These are phyloP conservation scores for Hymenoscyphus salicellus DNA, from an alignment of 2,329 filamentous ascomycete species.

Conservation along the genomic window DNA sequence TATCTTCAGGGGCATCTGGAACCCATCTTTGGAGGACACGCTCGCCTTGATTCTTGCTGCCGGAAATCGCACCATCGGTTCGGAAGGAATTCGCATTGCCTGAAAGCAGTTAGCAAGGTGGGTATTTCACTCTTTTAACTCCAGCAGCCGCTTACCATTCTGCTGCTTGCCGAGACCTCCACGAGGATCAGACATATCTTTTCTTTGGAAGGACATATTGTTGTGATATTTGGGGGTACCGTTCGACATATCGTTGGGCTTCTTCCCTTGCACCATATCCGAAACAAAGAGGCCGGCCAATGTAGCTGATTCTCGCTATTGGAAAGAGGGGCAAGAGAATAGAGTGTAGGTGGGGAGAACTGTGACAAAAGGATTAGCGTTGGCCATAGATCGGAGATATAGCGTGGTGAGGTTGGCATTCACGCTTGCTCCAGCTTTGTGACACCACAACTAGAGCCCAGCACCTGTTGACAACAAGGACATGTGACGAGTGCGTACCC, in stretches of 20 bases:
- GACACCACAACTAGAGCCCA: neutral
- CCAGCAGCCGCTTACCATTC: slow-evolving; percentile 52
- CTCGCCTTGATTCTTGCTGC: slow-evolving; percentile 65
- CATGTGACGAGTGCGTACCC: neutral
- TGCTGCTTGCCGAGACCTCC: slow-evolving; percentile 41
- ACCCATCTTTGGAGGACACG: slow-evolving; percentile 80
- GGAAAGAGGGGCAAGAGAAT: neutral
- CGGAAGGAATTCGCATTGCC: slow-evolving; percentile 69
- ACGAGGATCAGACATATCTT: slow-evolving; percentile 55
- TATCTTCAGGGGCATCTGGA: slow-evolving; percentile 58
- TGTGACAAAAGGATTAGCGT: slow-evolving; percentile 2
- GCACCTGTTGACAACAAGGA: neutral
- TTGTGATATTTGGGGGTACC: slow-evolving; percentile 46
- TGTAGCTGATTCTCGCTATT: slow-evolving; percentile 8
- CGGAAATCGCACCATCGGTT: slow-evolving; percentile 86
- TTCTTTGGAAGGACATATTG: slow-evolving; percentile 59
- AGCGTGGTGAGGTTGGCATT: neutral
- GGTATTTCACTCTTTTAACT: neutral
- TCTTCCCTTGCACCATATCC: slow-evolving; percentile 62
- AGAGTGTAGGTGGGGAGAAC: neutral
- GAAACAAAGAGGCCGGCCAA: slow-evolving; percentile 5
- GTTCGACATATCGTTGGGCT: slow-evolving; percentile 40
- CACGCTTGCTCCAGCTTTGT: slow-evolving; percentile 7
- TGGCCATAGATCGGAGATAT: neutral
- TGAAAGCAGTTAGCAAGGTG: slow-evolving; percentile 39